Conservation (phyloP, 495 filamentous ascomycete genomes). For the Talaromyces adpressus region DNA sequence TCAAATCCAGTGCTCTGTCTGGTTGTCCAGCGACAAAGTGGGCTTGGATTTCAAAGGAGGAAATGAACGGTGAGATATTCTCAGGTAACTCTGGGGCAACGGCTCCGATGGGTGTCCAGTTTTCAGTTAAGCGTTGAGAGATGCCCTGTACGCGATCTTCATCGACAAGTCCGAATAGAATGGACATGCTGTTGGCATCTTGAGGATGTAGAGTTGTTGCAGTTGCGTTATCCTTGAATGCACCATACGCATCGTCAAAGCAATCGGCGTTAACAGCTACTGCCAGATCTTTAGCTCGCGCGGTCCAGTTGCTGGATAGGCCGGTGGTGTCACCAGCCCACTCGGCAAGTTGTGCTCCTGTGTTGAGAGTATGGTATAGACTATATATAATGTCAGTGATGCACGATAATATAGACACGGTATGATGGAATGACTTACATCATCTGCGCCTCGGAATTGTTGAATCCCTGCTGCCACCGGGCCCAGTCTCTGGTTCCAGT, state of each 20-base stretch:
- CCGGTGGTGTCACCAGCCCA: slow-evolving; percentile 42
- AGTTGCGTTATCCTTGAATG: slow-evolving; percentile 51
- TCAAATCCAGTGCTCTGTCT: slow-evolving; percentile 47
- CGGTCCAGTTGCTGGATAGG: slow-evolving; percentile 35
- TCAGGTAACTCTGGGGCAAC: slow-evolving; percentile 51
- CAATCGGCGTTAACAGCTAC: slow-evolving; percentile 39
- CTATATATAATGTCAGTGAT: slow-evolving; percentile 15
- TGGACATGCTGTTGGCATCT: slow-evolving; percentile 46
- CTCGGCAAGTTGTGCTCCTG: slow-evolving; percentile 40
- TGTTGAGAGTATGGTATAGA: slow-evolving; percentile 44
- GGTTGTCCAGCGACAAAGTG: slow-evolving; percentile 42
- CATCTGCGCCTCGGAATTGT: slow-evolving; percentile 51
- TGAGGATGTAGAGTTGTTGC: slow-evolving; percentile 40
- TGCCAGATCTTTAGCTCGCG: slow-evolving; percentile 29
- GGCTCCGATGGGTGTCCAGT: slow-evolving; percentile 54
- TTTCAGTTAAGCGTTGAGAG: slow-evolving; percentile 36
- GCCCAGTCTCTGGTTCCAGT: slow-evolving; percentile 53
- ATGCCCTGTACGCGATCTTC: slow-evolving; percentile 26
- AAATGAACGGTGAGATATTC: slow-evolving; percentile 55
- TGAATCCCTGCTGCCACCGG: slow-evolving; percentile 43
- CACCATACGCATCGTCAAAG: slow-evolving; percentile 43
- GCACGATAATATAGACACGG: not conserved
- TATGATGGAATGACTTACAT: slow-evolving; percentile 23
- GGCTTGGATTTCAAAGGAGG: slow-evolving; percentile 53
- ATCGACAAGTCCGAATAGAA: slow-evolving; percentile 30